These are phyloP conservation scores for Wickerhamiella dianesei DNA, from an alignment of 805 yeast genomes.

Conservation along the genomic window DNA sequence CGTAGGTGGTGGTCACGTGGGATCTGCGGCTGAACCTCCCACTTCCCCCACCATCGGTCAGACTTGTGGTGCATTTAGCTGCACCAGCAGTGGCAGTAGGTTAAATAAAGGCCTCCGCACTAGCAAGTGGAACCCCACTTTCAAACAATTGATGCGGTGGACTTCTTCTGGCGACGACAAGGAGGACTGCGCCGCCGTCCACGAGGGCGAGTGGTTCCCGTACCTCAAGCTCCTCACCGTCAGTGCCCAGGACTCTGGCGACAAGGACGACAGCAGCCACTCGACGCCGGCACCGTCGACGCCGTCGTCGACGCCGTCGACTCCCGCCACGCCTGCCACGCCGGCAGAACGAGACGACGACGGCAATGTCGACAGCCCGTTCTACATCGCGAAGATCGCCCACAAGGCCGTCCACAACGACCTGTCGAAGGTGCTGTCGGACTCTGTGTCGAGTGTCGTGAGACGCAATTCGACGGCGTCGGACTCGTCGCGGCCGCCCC, in stretches of 20 bases:
- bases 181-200: neutral
- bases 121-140: neutral
- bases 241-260: conserved; percentile 1
- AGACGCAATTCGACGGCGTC: neutral
- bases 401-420: neutral
- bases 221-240: conserved; percentile 2
- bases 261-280: neutral
- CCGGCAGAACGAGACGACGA: neutral
- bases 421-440: neutral
- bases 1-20: neutral
- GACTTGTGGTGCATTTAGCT: too few species aligned
- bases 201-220: neutral
- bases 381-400: neutral
- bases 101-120: neutral
- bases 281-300: too few species aligned
- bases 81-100: too few species aligned
- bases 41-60: neutral
- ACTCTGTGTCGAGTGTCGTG: neutral
- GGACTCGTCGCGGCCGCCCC: neutral
- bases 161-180: neutral
- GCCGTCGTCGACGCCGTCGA: too few species aligned
- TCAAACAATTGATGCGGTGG: neutral
- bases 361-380: neutral
- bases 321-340: too few species aligned
- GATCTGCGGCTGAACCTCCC: neutral